A percentile compares a stretch with the other conserved stretches of the same genome.
phyloP scores from a whole-genome alignment of 805 yeast species.

The Teunomyces cretensis region DNA sequence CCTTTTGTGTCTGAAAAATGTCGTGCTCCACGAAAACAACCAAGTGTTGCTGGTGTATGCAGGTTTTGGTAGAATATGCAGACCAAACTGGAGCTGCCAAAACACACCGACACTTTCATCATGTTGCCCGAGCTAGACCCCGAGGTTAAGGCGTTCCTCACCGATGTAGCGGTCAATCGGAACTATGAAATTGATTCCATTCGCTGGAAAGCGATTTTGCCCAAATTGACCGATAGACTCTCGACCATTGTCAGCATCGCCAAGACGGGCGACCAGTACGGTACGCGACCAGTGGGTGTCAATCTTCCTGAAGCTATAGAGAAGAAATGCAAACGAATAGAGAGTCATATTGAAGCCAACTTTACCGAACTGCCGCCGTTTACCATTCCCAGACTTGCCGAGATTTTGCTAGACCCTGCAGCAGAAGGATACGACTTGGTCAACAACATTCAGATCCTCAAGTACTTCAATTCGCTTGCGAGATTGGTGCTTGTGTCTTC shows the following conservation, averaged over 20 bases:
- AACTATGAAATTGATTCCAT: background rate
- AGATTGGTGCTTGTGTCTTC: slow-evolving; percentile 32
- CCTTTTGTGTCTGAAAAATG: slow-evolving; percentile 5
- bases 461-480: slow-evolving; percentile 45
- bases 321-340: slow-evolving; percentile 24
- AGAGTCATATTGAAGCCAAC: slow-evolving; percentile 25
- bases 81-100: background rate
- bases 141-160: background rate
- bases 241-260: slow-evolving; percentile 8
- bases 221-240: slow-evolving; percentile 10
- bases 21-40: background rate
- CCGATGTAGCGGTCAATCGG: background rate
- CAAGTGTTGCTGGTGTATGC: background rate
- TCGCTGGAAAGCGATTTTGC: slow-evolving; percentile 12
- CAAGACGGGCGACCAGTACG: slow-evolving; percentile 9
- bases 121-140: slow-evolving; percentile 1
- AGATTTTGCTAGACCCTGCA: slow-evolving; percentile 43
- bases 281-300: slow-evolving; percentile 10
- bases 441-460: slow-evolving; percentile 31
- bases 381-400: slow-evolving; percentile 48
- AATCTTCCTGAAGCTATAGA: slow-evolving; percentile 6
- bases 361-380: slow-evolving; percentile 45
- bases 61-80: background rate
- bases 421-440: slow-evolving; percentile 30
- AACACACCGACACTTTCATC: too few relatives aligned